Percentiles rank a stretch among this genome's conserved stretches.
Evolutionary conservation across 805 yeast genomes (phyloP).

Genomic region (Sugiyamaella americana): DNA sequence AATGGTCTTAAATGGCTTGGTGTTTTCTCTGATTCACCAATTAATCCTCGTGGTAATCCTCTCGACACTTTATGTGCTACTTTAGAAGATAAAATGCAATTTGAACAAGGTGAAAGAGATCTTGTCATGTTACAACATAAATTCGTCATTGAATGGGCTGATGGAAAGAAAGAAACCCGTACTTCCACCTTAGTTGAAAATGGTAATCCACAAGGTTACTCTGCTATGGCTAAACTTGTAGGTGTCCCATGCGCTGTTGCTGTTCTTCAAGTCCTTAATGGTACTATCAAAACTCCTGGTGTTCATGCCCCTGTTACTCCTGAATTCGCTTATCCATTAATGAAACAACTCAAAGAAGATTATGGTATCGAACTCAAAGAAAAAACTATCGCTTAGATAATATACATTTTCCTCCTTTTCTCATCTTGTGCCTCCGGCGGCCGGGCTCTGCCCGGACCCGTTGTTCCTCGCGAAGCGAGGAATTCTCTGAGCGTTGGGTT

Average conservation of each 20-base stretch:
- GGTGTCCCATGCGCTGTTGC: slow-evolving; percentile 99
- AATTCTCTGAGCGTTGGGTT: no score
- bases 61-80: slow-evolving; percentile 96
- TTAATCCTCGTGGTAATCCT: slow-evolving; percentile 88
- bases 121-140: slow-evolving; percentile 93
- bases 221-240: slow-evolving; percentile 97
- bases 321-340: slow-evolving; percentile 83
- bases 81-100: slow-evolving; percentile 92
- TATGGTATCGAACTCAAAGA: slow-evolving; percentile 84
- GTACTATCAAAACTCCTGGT: slow-evolving; percentile 72
- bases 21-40: slow-evolving; percentile 67
- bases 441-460: neutral
- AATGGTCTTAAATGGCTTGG: slow-evolving; percentile 94
- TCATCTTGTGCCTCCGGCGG: neutral
- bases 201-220: slow-evolving; percentile 84
- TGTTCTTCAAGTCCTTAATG: slow-evolving; percentile 74
- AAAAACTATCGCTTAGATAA: slow-evolving; percentile 47
- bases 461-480: neutral
- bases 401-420: neutral
- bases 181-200: slow-evolving; percentile 93
- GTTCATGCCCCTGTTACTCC: slow-evolving; percentile 89
- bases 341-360: slow-evolving; percentile 84
- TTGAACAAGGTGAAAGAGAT: slow-evolving; percentile 92
- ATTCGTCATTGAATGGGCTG: slow-evolving; percentile 95
- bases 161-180: slow-evolving; percentile 85